Base-by-base conservation (phyloP, 805 yeast genomes). In the Candida verbasci region DNA sequence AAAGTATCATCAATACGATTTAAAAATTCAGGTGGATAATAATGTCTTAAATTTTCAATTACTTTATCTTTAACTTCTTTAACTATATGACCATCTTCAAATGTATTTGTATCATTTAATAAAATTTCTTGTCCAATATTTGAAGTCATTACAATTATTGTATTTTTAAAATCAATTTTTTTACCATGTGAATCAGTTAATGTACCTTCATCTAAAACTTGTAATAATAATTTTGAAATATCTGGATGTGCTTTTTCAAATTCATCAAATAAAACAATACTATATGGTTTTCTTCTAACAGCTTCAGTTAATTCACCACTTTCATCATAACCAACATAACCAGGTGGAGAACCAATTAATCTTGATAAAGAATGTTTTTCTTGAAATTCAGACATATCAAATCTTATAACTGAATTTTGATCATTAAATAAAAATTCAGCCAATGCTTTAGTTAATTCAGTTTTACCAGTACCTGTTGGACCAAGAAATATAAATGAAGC, bases 381-480 rank as follows among this genome's bases (percentile, higher is more conserved):
- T 63, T 91, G 97, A 60, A 93, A 91, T 58, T 91, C 98, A 15
- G 96, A 86, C 98, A 93, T 93, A 60, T 91, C 98, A 56, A 91
- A 91, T 49, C 98, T 72, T 17, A 89, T 78, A 24, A 91, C 88
- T 8, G 96, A 78, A 29, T 78, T 72, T 52, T 86, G 87, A 57
- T 91, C 91, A 53, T 88, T 93, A 62, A 93, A 93, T 49, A 91
- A 62, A 50, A 93, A 93, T 49, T 87, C 88, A 2, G 97, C 96
- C 39, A 91, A 72, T 0, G 94, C 81, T 58, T 93, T 91, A 6
- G 97, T 89, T 35, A 93, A 72, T 59, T 93, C 97, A 0, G 98
- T 93, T 61, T 91, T 91, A 65, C 98, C 98, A 0, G 97, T 91
- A 65, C 98, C 98, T 0, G 98, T 93, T 37, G 98, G 97, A 16